phyloP scores from a whole-genome alignment of 345 rosid species.

The Eucalyptus regnans region DNA sequence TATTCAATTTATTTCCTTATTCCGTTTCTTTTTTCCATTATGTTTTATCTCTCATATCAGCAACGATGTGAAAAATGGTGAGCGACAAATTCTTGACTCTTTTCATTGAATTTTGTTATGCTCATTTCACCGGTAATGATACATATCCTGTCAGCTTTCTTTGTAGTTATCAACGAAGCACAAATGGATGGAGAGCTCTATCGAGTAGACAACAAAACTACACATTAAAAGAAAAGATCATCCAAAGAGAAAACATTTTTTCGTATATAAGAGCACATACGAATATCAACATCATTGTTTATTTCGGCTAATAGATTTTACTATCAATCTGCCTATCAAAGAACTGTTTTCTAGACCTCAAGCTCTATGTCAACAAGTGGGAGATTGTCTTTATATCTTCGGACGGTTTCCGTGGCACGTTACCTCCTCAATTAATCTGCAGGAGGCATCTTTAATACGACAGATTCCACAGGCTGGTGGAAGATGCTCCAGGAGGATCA shows the following conservation, averaged over 20 bases:
- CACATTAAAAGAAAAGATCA: neutral
- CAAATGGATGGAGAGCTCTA: neutral
- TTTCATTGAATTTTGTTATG: neutral
- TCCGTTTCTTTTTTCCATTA: too few relatives aligned
- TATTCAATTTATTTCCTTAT: neutral
- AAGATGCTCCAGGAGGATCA: neutral
- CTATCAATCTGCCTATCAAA: neutral
- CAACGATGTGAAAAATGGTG: rapidly evolving
- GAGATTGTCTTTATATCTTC: neutral
- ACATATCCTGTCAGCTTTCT: neutral
- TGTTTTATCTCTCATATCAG: too few relatives aligned
- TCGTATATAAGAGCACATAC: too few relatives aligned
- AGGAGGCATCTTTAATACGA: neutral
- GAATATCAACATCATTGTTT: too few relatives aligned
- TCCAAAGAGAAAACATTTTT: neutral
- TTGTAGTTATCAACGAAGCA: neutral
- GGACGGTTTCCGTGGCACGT: neutral
- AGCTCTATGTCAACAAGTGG: neutral
- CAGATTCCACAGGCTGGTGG: neutral
- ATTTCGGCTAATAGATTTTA: neutral
- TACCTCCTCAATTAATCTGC: neutral
- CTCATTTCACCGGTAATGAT: neutral
- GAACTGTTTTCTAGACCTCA: neutral
- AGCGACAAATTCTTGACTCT: neutral
- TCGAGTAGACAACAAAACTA: neutral